Conservation (phyloP, 495 filamentous ascomycete species). For the Trichoderma reesei region DNA sequence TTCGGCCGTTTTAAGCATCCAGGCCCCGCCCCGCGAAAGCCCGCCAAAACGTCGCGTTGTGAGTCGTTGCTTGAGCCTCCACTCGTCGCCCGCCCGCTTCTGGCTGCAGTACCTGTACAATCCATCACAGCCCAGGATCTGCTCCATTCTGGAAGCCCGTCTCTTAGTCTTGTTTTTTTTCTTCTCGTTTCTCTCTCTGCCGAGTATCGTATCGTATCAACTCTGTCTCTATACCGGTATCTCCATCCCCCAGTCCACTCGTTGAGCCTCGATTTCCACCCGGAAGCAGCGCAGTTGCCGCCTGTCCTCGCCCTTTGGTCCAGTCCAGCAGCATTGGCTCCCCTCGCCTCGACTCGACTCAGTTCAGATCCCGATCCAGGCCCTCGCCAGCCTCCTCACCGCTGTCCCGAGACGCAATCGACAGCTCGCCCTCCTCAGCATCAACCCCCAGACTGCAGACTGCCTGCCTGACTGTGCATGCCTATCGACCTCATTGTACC, state of each 20-base stretch:
- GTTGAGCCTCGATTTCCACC: not conserved
- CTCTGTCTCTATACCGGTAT: not conserved
- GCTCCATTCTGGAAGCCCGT: not conserved
- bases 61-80: conserved; percentile 3
- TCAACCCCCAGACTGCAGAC: no score
- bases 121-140: conserved; percentile 5
- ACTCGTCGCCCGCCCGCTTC: conserved; percentile 7
- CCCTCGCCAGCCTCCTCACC: not conserved
- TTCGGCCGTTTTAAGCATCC: not conserved
- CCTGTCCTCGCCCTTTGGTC: no score
- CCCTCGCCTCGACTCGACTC: no score
- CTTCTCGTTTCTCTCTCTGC: not conserved
- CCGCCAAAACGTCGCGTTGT: conserved; percentile 7
- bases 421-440: not conserved
- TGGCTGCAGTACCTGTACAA: not conserved
- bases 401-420: not conserved
- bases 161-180: conserved; percentile 3
- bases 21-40: not conserved
- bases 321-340: not conserved
- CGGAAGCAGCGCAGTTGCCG: not conserved
- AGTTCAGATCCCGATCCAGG: not conserved
- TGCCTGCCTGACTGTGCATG: no score
- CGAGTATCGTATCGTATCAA: not conserved
- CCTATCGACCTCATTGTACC: no score
- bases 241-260: conserved; percentile 3